Evolutionary conservation across 202 grass and related monocot genomes (phyloP).

Genomic region (Dendrocalamus latiflorus): DNA sequence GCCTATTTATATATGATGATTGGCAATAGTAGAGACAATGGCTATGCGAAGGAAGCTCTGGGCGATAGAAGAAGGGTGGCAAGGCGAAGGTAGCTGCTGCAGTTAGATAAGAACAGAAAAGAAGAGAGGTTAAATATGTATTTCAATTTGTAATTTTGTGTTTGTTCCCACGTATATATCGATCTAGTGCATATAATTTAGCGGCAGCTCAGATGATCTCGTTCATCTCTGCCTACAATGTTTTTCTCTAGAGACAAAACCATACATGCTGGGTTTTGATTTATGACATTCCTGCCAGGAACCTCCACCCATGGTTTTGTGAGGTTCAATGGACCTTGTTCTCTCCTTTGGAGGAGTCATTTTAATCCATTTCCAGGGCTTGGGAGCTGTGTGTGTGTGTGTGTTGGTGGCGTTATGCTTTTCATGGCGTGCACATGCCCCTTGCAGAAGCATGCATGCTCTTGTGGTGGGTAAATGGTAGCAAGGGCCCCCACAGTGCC

Average conservation of each 20-base stretch:
- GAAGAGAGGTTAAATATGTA: too few relatives aligned
- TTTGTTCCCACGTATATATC: too few relatives aligned
- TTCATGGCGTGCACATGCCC: constrained; percentile 37
- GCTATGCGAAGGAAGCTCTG: too few relatives aligned
- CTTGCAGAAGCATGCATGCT: constrained; percentile 18
- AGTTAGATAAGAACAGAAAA: background rate
- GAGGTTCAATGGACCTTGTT: constrained; percentile 4
- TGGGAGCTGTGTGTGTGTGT: constrained; percentile 19
- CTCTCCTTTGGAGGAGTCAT: constrained; percentile 26
- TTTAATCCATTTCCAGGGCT: background rate
- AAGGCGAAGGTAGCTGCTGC: too few relatives aligned
- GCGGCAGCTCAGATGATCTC: too few relatives aligned
- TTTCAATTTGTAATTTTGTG: background rate
- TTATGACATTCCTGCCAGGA: background rate
- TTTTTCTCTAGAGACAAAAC: background rate
- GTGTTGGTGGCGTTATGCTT: constrained; percentile 16
- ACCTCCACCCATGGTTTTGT: background rate
- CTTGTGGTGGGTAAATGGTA: constrained; percentile 10
- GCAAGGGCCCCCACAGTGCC: background rate
- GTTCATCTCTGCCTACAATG: background rate
- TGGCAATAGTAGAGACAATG: too few relatives aligned
- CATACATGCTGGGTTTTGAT: background rate
- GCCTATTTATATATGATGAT: background rate
- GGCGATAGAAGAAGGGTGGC: too few relatives aligned
- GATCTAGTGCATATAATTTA: background rate